A percentile compares a stretch with the other conserved stretches of the same genome.
These are phyloP conservation scores for Aureobasidium sp. DNA, from an alignment of 2,329 filamentous ascomycete genomes.

Conservation along the genomic window DNA sequence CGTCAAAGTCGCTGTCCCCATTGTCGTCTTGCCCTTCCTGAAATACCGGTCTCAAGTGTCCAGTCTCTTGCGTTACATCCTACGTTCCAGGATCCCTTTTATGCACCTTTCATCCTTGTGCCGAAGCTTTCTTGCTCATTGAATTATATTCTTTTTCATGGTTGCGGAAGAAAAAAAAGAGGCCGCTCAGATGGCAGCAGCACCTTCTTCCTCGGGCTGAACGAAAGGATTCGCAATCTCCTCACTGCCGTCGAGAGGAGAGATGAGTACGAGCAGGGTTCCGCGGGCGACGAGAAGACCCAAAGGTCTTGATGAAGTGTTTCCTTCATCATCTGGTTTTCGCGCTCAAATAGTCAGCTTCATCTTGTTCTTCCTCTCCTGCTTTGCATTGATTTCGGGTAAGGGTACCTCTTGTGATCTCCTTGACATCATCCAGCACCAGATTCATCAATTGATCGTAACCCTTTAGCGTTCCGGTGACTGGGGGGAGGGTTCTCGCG, in stretches of 20 bases:
- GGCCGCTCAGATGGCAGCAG: slow-evolving; percentile 20
- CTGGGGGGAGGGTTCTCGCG: no score
- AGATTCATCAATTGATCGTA: slow-evolving; percentile 98
- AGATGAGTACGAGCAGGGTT: slow-evolving; percentile 86
- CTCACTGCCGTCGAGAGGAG: slow-evolving; percentile 88
- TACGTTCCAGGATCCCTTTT: no score
- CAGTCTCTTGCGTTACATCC: no score
- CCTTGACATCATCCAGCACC: slow-evolving; percentile 88
- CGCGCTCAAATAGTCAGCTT: no score
- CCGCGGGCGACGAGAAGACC: slow-evolving; percentile 86
- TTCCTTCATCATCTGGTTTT: slow-evolving; percentile 80
- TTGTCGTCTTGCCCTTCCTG: no score
- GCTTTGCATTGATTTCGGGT: no score
- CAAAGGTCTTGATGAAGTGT: slow-evolving; percentile 70
- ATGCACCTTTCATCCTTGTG: neutral
- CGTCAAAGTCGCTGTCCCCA: no score
- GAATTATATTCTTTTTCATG: neutral
- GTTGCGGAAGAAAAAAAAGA: no score
- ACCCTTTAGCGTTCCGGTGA: slow-evolving; percentile 83
- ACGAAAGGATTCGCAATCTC: slow-evolving; percentile 92
- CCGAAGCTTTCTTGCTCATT: neutral
- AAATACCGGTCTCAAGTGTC: no score
- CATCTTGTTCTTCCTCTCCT: no score
- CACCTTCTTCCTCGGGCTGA: slow-evolving; percentile 54
- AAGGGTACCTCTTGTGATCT: slow-evolving; percentile 83